Base-by-base conservation (phyloP, 2,329 filamentous ascomycete genomes). In the Teratosphaeria viscida region DNA sequence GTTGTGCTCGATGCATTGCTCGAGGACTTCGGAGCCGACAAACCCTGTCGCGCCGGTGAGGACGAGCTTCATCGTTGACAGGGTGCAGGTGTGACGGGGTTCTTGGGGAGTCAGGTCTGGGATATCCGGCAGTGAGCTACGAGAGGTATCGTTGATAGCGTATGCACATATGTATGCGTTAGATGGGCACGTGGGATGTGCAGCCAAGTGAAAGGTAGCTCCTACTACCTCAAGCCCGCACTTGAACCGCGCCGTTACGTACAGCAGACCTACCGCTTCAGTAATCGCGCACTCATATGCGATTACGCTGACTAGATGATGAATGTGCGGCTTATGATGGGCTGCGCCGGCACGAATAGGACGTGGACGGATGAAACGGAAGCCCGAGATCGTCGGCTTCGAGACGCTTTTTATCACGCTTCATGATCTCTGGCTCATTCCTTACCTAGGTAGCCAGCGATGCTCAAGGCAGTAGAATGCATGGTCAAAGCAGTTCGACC, bases 11-110 rank as follows among this genome's bases (percentile, higher is more conserved):
- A 86, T 76, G 66, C 78, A 81, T 64, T 80, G 77, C 8, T 73
- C 69, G 57, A 85, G 75, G 34, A 84, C 75, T 65, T 81, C 79
- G 34, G 72, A 67, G 59, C 83, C 84, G 59, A 84, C 77, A 65
- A 79, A 78, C 63, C 84, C 83, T n/a, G 82, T 86, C 26, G 75
- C 75, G 55, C 83, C 83, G 6, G 80, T 77, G 39, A 86, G 73
- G 60, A 86, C 79, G 65, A 85, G 73, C 67, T 85, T 84, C 82
- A 85, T 85, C 34, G 34, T 67, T 52, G 54, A 35, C 12, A 14
- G 37, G 11, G 37, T 16, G 12, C 54, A 34, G n/a, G 7, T 55
- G 27, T 57, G 57, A 26, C 52, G 12, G 34, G 7, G 23, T 49
- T 35, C 23, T 23, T 23, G 23, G 23, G 23, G 23, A 19, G 16